Base-by-base conservation (phyloP, 1,284 basidiomycete genomes). In the Volvariella volvacea region DNA sequence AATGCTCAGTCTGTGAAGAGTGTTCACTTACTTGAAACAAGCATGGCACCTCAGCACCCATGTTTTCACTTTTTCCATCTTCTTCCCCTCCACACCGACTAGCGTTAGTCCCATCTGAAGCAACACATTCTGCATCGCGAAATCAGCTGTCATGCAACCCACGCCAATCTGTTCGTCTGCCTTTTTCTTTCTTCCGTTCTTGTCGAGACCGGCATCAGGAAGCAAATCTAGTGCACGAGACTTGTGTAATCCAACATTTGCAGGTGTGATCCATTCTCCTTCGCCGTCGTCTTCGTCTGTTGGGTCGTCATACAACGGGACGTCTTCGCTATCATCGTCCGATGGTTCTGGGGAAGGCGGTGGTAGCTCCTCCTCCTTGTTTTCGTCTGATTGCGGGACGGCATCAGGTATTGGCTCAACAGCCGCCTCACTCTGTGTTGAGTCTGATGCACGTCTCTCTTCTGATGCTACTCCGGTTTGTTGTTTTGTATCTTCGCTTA, bases 11-110 rank as follows among this genome's bases (percentile, higher is more conserved):
- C 15, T 14, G 9, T 31, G 32, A 43, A 45, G 20, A 33, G 25
- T 20, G 19, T 8, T 22, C n/a, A 74, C 91, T 65, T 58, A 97
- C 93, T 98, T 98, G 80, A 94, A 98, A 67, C 96, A 99, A 14
- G 93, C 96, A 67, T 99, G 96, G 65, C 96, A 99, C 47, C 96
- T 72, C 51, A 99, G 68, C 1, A 98, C 92, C 90, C 92, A 99
- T 50, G 84, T 97, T 68, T 95, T 93, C 22, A 99, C 86, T 53
- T 83, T 87, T 52, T 87, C 78, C 50, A 99, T 95, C 54, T 83
- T 77, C 67, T 87, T 91, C 6, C 96, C 96, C 53, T 94, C 92
- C 15, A 88, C 78, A 12, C 92, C 87, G n/a, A 99, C 84, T 21
- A 99, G 73, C 50, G 84, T 87, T 45, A 99, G 67, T 0, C 90